phyloP scores from a whole-genome alignment of 306 rosid genomes.

The Fagus sylvatica region DNA sequence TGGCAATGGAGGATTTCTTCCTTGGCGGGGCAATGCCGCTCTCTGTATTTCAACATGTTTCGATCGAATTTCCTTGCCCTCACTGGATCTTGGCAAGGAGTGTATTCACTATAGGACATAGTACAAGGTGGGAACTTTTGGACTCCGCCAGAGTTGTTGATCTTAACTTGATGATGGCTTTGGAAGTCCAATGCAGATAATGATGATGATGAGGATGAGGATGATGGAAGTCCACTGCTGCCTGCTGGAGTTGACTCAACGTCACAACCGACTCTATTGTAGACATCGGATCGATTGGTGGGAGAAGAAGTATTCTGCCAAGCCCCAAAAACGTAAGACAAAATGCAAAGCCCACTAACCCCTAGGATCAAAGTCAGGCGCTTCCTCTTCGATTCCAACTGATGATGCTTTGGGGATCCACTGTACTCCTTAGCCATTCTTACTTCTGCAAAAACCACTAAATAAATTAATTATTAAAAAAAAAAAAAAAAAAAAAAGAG shows the following conservation, averaged over 20 bases:
- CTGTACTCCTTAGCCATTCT: conserved; percentile 76
- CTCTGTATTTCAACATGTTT: conserved; percentile 83
- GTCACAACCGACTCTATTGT: conserved; percentile 52
- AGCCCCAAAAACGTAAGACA: conserved; percentile 76
- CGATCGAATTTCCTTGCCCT: conserved; percentile 77
- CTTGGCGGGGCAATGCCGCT: conserved; percentile 83
- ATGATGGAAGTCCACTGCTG: background rate
- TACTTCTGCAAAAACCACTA: background rate
- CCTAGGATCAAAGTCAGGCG: conserved; percentile 74
- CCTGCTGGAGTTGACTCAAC: conserved; percentile 24
- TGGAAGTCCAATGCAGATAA: conserved; percentile 52
- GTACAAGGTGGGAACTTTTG: conserved; percentile 62
- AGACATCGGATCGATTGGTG: conserved; percentile 45
- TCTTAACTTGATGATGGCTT: conserved; percentile 66
- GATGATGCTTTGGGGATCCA: conserved; percentile 91
- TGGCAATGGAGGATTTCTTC: conserved; percentile 70
- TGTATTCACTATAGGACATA: conserved; percentile 66
- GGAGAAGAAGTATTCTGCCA: conserved; percentile 56
- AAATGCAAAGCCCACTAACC: conserved; percentile 71
- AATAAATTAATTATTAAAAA: no score
- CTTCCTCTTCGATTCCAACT: conserved; percentile 64
- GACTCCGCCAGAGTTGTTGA: conserved; percentile 40
- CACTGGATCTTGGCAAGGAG: conserved; percentile 79
- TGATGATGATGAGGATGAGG: conserved; percentile 22
- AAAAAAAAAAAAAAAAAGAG: background rate